phyloP scores from a whole-genome alignment of 2,329 filamentous ascomycete genomes.

The Phialemoniopsis sp. region DNA sequence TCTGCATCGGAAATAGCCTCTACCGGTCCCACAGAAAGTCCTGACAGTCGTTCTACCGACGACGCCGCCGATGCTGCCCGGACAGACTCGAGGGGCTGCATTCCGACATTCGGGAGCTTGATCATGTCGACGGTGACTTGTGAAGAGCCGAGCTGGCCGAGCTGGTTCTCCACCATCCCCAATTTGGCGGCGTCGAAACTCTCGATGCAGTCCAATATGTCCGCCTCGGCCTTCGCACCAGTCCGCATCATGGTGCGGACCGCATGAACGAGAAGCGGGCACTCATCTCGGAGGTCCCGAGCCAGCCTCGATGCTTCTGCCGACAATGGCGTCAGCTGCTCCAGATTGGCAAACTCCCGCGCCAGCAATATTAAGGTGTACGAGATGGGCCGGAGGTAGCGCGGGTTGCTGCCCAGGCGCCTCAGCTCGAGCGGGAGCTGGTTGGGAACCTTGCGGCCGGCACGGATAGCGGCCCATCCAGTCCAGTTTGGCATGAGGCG shows the following conservation, averaged over 20 bases:
- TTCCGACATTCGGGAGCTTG: too few species aligned
- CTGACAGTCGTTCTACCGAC: too few species aligned
- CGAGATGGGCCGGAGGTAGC: conserved; percentile 31
- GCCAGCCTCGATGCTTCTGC: conserved; percentile 33
- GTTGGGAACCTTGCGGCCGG: conserved; percentile 5
- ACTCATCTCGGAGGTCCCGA: conserved; percentile 29
- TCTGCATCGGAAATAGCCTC: too few species aligned
- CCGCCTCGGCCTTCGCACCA: conserved; percentile 14
- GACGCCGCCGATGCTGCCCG: too few species aligned
- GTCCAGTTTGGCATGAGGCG: conserved; percentile 76
- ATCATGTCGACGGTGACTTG: too few species aligned
- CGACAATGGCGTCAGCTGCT: conserved; percentile 45
- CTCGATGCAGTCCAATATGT: conserved; percentile 10
- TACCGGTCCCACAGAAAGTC: too few species aligned
- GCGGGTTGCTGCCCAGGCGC: conserved; percentile 28
- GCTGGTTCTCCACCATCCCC: too few species aligned
- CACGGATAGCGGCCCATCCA: conserved; percentile 56
- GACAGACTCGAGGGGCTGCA: too few species aligned
- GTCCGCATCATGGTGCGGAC: conserved; percentile 20
- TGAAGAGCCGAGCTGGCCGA: too few species aligned
- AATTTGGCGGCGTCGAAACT: too few species aligned
- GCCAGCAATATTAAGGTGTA: conserved; percentile 44
- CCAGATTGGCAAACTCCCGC: conserved; percentile 44
- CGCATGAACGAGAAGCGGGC: conserved; percentile 34
- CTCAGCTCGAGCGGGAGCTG: conserved; percentile 31